Conservation (phyloP, 1,284 basidiomycete genomes). For the Puccinia brachypodii region DNA sequence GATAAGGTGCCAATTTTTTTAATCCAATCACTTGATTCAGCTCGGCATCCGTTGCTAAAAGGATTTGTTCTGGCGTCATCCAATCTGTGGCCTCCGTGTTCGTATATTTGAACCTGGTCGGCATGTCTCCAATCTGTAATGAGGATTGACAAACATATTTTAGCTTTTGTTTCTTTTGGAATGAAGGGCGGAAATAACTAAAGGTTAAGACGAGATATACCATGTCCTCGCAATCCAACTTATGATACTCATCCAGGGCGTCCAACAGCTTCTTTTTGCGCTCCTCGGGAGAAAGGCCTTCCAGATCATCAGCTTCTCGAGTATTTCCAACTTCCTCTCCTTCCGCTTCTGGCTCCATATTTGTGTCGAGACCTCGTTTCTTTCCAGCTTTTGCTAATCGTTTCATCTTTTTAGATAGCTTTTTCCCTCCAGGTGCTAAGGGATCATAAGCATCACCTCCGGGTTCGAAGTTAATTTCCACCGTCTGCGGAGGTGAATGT, state of each 20-base stretch:
- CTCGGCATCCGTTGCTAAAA: slow-evolving; percentile 88
- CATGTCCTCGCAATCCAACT: slow-evolving; percentile 92
- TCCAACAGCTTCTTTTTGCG: slow-evolving; percentile 65
- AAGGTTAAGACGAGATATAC: slow-evolving; percentile 62
- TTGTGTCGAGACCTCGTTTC: slow-evolving; percentile 57
- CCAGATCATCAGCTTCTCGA: slow-evolving; percentile 55
- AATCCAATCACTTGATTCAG: slow-evolving; percentile 86
- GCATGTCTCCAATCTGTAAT: slow-evolving; percentile 72
- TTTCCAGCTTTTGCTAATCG: slow-evolving; percentile 57
- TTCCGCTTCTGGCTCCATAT: slow-evolving; percentile 61
- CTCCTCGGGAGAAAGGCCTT: slow-evolving; percentile 53
- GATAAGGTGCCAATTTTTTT: slow-evolving; percentile 88
- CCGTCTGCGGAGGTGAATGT: slow-evolving; percentile 56
- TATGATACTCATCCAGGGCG: slow-evolving; percentile 87
- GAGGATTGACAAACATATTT: slow-evolving; percentile 34
- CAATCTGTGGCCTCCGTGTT: slow-evolving; percentile 69
- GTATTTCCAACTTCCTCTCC: slow-evolving; percentile 72
- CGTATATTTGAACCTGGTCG: slow-evolving; percentile 91
- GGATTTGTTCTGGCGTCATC: slow-evolving; percentile 81
- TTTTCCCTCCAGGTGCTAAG: slow-evolving; percentile 44
- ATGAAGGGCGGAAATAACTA: background rate
- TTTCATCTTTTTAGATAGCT: slow-evolving; percentile 52
- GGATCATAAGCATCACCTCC: slow-evolving; percentile 53
- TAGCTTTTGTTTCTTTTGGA: background rate
- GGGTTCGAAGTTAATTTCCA: slow-evolving; percentile 53